phyloP scores from a whole-genome alignment of 768 basidiomycete genomes.

The Phallus indusiatus region DNA sequence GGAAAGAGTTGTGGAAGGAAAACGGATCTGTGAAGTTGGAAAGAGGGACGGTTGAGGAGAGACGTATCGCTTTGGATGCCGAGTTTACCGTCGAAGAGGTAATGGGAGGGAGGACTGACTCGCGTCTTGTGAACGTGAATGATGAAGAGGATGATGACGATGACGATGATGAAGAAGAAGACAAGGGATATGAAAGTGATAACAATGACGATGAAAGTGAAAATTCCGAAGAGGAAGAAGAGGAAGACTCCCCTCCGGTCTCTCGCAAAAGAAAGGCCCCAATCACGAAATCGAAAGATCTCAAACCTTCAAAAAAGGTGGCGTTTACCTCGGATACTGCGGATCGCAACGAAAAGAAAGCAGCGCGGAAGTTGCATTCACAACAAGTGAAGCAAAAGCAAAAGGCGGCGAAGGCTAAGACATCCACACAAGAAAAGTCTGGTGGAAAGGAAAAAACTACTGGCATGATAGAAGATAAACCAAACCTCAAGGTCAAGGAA shows the following conservation, averaged over 20 bases:
- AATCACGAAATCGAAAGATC: too few relatives aligned
- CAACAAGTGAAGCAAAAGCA: slow-evolving; percentile 9
- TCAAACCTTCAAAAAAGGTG: slow-evolving; percentile 42
- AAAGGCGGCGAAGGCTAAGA: slow-evolving; percentile 14
- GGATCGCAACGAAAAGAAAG: slow-evolving; percentile 16
- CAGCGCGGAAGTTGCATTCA: slow-evolving; percentile 10
- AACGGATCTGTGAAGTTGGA: slow-evolving; percentile 51
- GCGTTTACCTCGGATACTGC: slow-evolving; percentile 34
- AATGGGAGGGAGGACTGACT: slow-evolving; percentile 20
- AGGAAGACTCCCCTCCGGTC: slow-evolving; percentile 23
- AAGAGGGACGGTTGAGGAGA: slow-evolving; percentile 28
- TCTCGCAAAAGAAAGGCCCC: slow-evolving; percentile 37
- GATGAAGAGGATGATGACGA: slow-evolving; percentile 15
- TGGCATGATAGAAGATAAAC: too few relatives aligned
- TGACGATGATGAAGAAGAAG: slow-evolving; percentile 22
- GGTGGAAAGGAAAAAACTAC: not conserved
- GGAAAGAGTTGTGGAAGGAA: slow-evolving; percentile 61
- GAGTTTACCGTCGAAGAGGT: slow-evolving; percentile 12
- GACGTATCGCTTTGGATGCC: slow-evolving; percentile 32
- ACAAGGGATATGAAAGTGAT: too few relatives aligned
- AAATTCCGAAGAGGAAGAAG: slow-evolving; percentile 20
- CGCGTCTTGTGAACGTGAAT: slow-evolving; percentile 12
- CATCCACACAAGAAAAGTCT: slow-evolving; percentile 1
- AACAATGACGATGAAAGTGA: too few relatives aligned
- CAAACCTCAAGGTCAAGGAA: too few relatives aligned